Conservation (phyloP, 331 rosid genomes). For the Acacia concinna region DNA sequence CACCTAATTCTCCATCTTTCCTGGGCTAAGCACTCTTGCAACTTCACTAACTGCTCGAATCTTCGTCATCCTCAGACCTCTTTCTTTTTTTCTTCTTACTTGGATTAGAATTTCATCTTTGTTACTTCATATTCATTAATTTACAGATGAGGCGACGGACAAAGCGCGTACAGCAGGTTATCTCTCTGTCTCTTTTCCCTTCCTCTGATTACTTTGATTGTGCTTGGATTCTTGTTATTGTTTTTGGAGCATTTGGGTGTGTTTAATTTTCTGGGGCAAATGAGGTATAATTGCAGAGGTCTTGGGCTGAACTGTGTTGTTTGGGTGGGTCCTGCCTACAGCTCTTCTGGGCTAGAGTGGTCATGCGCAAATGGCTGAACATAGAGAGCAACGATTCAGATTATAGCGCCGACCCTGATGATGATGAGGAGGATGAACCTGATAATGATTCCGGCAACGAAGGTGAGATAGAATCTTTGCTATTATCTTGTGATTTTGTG, state of each 20-base stretch:
- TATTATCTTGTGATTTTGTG: not conserved
- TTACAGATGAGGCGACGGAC: constrained; percentile 24
- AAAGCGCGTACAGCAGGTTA: constrained; percentile 9
- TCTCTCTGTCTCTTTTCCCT: not conserved
- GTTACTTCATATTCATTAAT: not conserved
- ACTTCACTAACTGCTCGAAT: not conserved
- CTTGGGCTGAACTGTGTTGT: constrained; percentile 64
- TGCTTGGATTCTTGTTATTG: constrained; percentile 10
- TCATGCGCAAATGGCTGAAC: constrained; percentile 85
- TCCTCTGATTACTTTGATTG: not conserved
- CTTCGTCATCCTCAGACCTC: not conserved
- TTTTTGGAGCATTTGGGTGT: constrained; percentile 26
- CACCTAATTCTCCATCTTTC: too few relatives aligned
- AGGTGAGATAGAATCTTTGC: constrained; percentile 37
- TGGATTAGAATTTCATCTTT: not conserved
- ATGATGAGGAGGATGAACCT: constrained; percentile 41
- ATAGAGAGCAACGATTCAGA: constrained; percentile 62
- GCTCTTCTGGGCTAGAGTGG: constrained; percentile 76
- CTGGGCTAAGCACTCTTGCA: not conserved
- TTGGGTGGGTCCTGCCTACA: constrained; percentile 69
- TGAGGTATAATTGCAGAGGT: constrained; percentile 50
- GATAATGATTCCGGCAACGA: constrained; percentile 53
- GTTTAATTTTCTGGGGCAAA: constrained; percentile 36
- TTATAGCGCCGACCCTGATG: constrained; percentile 77
- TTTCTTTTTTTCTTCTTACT: not conserved